Percentiles rank a stretch among this genome's conserved stretches.
These are phyloP conservation scores for Colletotrichum sidae DNA, from an alignment of 2,329 filamentous ascomycete species.

Conservation along the genomic window DNA sequence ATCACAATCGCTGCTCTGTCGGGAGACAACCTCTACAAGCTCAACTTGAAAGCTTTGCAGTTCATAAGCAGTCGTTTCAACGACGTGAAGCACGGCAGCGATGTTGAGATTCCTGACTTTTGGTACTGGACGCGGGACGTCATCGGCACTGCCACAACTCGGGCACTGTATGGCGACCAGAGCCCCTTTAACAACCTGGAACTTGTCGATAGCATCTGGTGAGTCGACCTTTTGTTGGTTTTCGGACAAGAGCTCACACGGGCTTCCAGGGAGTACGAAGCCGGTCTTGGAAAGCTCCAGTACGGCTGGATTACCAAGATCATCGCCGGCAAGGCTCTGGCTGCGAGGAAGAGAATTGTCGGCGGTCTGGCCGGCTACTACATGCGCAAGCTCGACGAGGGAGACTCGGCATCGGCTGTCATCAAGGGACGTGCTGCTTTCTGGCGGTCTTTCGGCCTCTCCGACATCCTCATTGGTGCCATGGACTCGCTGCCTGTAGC, in stretches of 20 bases:
- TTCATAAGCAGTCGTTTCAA: constrained; percentile 47
- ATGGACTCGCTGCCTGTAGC: constrained; percentile 47
- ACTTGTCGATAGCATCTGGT: constrained; percentile 21
- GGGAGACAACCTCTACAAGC: constrained; percentile 46
- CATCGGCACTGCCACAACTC: constrained; percentile 51
- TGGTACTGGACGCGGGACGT: constrained; percentile 52
- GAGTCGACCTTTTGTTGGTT: neutral
- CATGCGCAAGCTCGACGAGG: constrained; percentile 41
- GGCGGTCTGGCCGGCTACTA: constrained; percentile 46
- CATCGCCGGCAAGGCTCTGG: constrained; percentile 42
- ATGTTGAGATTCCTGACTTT: constrained; percentile 44
- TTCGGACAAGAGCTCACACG: neutral
- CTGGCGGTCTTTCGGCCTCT: constrained; percentile 46
- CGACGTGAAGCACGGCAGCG: constrained; percentile 18
- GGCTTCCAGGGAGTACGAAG: constrained; percentile 5
- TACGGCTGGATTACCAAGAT: constrained; percentile 30
- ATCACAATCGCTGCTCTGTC: constrained; percentile 45
- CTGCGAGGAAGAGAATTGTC: constrained; percentile 40
- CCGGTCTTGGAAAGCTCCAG: constrained; percentile 16
- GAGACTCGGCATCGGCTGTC: constrained; percentile 43
- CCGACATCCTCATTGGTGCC: constrained; percentile 41
- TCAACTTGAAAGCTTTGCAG: constrained; percentile 50
- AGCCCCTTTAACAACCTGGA: constrained; percentile 50
- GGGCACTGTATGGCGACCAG: constrained; percentile 55
- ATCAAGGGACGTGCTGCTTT: constrained; percentile 44